Evolutionary conservation across 345 rosid genomes (phyloP).

Genomic region (Hibiscus trionum): DNA sequence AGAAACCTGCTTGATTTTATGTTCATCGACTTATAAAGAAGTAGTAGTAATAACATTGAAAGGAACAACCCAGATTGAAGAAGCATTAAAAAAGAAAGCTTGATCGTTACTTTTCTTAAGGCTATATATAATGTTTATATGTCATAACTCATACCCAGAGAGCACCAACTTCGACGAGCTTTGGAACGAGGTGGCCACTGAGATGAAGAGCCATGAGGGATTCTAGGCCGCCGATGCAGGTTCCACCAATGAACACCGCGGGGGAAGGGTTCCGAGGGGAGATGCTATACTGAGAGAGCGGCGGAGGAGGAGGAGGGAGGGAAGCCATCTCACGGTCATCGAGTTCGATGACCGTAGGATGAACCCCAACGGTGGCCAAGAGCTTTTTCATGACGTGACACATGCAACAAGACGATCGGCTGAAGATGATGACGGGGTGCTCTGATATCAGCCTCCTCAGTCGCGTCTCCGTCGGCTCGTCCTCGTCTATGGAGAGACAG

Average conservation of each 20-base stretch:
- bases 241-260: conserved; percentile 72
- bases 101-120: conserved; percentile 1
- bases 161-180: conserved; percentile 80
- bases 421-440: conserved; percentile 87
- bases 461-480: conserved; percentile 56
- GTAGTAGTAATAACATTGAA: background rate
- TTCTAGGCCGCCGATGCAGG: conserved; percentile 78
- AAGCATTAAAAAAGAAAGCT: background rate
- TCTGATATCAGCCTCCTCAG: conserved; percentile 87
- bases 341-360: conserved; percentile 86
- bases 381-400: conserved; percentile 91
- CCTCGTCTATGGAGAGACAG: conserved; percentile 70
- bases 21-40: background rate
- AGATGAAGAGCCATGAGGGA: conserved; percentile 86
- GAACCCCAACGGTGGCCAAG: conserved; percentile 70
- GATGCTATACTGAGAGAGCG: conserved; percentile 3
- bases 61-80: conserved; percentile 1
- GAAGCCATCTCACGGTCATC: conserved; percentile 81
- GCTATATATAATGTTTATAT: conserved; percentile 10
- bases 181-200: conserved; percentile 79
- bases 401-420: conserved; percentile 88
- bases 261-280: conserved; percentile 32
- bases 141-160: conserved; percentile 64
- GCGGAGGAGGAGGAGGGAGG: conserved; percentile 28
- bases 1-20: background rate